Conservation (phyloP, 2,329 filamentous ascomycete species). For the Fusarium penzigii region DNA sequence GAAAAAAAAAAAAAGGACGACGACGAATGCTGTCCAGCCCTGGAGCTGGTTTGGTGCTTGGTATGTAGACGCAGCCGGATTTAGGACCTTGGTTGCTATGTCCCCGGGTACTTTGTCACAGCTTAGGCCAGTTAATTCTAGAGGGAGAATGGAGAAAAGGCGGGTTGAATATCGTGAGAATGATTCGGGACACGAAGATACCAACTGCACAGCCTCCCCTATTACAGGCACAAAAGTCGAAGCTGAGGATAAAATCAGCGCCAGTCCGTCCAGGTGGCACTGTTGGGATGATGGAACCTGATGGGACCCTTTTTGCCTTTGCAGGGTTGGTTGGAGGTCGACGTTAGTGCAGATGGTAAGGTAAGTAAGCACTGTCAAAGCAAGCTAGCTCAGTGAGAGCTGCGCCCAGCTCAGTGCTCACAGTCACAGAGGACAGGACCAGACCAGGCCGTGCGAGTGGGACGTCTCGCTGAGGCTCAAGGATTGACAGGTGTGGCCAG, state of each 20-base stretch:
- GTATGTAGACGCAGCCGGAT: neutral
- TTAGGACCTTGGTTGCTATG: neutral
- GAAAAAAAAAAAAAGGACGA: neutral
- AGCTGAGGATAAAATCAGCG: neutral
- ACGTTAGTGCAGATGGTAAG: too few relatives aligned
- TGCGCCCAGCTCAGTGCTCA: constrained; percentile 22
- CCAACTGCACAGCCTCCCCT: neutral
- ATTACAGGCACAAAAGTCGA: neutral
- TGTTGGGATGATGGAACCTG: too few relatives aligned
- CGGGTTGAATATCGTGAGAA: neutral
- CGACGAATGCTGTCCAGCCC: neutral
- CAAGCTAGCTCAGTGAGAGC: neutral
- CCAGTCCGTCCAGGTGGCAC: neutral
- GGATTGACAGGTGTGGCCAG: constrained; percentile 25
- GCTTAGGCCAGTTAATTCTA: too few relatives aligned
- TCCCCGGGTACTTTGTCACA: too few relatives aligned
- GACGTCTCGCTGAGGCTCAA: constrained; percentile 29
- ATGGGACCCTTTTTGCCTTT: neutral
- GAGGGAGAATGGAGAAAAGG: too few relatives aligned
- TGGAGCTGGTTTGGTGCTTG: neutral
- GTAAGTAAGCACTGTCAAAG: neutral
- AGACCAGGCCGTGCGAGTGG: constrained; percentile 23
- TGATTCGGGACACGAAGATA: too few relatives aligned
- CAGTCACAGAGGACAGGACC: constrained; percentile 7
- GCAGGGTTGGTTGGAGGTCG: neutral